Evolutionary conservation across 345 rosid genomes (phyloP).

Genomic region (Bruguiera parviflora): DNA sequence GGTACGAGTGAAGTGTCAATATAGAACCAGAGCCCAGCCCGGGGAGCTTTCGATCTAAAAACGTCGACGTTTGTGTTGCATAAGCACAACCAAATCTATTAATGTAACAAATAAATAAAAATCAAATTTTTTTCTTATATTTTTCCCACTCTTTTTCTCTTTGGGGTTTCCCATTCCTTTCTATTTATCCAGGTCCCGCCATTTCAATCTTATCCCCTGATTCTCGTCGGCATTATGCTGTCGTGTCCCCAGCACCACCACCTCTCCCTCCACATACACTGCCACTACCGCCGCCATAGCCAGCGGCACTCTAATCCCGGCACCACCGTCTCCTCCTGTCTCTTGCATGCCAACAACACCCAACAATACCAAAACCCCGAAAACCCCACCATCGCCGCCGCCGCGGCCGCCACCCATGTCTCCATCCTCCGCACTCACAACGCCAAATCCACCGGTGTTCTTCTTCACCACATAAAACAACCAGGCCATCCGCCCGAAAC

Average conservation of each 20-base stretch:
- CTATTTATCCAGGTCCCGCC: neutral
- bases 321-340: conserved; percentile 15
- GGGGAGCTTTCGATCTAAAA: too few relatives aligned
- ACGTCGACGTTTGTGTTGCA: too few relatives aligned
- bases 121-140: too few relatives aligned
- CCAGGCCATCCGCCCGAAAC: conserved; percentile 11
- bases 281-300: conserved; percentile 20
- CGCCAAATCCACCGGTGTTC: conserved; percentile 43
- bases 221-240: conserved; percentile 9
- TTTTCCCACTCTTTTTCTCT: too few relatives aligned
- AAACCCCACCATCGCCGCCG: neutral
- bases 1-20: too few relatives aligned
- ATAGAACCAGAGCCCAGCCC: too few relatives aligned
- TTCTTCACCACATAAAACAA: conserved; percentile 35
- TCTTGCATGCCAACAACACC: neutral
- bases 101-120: too few relatives aligned
- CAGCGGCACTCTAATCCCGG: conserved; percentile 14
- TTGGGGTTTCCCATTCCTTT: too few relatives aligned
- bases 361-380: conserved; percentile 1
- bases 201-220: neutral
- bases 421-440: conserved; percentile 50
- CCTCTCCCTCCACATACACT: conserved; percentile 30
- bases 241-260: conserved; percentile 17
- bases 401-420: conserved; percentile 18
- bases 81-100: too few relatives aligned